Percentiles rank a stretch among this genome's conserved stretches.
Conservation (phyloP, 345 rosid species). For the Rhizophora mangle region DNA sequence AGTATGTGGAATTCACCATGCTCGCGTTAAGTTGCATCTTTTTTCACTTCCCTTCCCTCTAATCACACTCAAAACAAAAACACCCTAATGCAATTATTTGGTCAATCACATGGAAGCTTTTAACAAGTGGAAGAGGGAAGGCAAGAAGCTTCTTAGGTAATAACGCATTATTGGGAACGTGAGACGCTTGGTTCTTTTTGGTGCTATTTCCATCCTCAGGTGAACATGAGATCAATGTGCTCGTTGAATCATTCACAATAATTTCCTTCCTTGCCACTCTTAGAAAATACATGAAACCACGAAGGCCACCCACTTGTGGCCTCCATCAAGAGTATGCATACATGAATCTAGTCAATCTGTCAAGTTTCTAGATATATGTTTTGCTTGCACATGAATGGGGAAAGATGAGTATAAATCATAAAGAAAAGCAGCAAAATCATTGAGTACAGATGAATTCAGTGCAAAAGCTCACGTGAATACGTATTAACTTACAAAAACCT, state of each 20-base stretch:
- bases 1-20: too few relatives aligned
- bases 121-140: background rate
- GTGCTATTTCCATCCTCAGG: background rate
- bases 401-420: background rate
- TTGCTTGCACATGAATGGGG: constrained; percentile 18
- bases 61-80: too few relatives aligned
- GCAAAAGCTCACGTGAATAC: background rate
- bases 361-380: constrained; percentile 10
- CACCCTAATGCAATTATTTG: too few relatives aligned
- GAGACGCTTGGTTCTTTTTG: background rate
- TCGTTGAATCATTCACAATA: background rate
- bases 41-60: too few relatives aligned
- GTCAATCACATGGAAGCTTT: too few relatives aligned
- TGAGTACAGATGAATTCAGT: background rate
- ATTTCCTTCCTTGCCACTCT: background rate
- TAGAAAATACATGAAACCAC: too few relatives aligned
- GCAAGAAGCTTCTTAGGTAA: too few relatives aligned
- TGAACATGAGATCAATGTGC: background rate
- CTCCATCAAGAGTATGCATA: too few relatives aligned
- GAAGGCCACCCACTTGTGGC: too few relatives aligned
- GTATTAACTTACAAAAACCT: background rate
- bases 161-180: background rate
- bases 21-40: too few relatives aligned
- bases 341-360: background rate
- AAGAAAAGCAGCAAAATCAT: background rate